Conservation (phyloP, 805 yeast species). For the Cephaloascus albidus region DNA sequence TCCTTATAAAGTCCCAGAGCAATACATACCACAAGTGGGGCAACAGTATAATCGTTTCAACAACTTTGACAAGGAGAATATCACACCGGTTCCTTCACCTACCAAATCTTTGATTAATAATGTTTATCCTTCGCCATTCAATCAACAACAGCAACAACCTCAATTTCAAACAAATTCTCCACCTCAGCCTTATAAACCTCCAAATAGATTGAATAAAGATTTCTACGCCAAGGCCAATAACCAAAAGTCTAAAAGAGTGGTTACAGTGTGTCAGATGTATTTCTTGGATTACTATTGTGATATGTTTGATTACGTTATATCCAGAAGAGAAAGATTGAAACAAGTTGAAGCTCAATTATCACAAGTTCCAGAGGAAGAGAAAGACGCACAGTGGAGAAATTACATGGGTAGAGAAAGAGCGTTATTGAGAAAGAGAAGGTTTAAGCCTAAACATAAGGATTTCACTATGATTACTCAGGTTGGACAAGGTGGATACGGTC, state of each 20-base stretch:
- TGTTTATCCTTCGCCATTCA: background rate
- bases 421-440: constrained; percentile 75
- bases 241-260: constrained; percentile 75
- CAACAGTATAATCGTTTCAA: background rate
- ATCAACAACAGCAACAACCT: constrained; percentile 3
- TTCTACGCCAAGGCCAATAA: constrained; percentile 52
- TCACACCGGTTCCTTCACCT: constrained; percentile 2
- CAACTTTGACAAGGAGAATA: background rate
- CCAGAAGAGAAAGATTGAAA: constrained; percentile 72
- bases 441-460: constrained; percentile 89
- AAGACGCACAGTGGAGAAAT: constrained; percentile 59
- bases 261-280: constrained; percentile 87
- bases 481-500: constrained; percentile 99
- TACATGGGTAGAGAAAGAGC: constrained; percentile 82
- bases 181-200: constrained; percentile 10
- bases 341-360: constrained; percentile 54
- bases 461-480: constrained; percentile 96
- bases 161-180: constrained; percentile 10
- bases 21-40: background rate
- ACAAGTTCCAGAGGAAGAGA: constrained; percentile 20
- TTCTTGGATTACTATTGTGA: constrained; percentile 95
- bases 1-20: background rate
- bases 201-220: constrained; percentile 19
- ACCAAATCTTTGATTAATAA: background rate
- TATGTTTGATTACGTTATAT: constrained; percentile 84